Evolutionary conservation across 1,284 basidiomycete species (phyloP).

Genomic region (Schizophyllum amplum): DNA sequence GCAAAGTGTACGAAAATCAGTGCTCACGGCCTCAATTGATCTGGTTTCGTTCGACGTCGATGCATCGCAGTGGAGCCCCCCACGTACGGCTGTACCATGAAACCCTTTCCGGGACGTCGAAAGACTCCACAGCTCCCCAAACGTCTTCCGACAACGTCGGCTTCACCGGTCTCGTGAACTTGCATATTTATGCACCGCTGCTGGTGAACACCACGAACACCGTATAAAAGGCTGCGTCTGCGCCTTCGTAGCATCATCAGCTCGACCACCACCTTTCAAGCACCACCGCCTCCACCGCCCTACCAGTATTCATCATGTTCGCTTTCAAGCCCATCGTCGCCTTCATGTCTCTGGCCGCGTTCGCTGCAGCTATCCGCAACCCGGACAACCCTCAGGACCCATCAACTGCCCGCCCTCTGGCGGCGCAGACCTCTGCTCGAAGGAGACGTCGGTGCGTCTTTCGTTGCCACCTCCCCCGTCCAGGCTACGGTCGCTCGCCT

Average conservation of each 20-base stretch:
- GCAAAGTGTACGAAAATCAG: no score
- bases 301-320: not conserved
- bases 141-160: not conserved
- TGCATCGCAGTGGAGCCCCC: not conserved
- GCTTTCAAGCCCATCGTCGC: not conserved
- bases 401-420: not conserved
- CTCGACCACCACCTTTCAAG: not conserved
- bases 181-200: not conserved
- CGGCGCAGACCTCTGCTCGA: not conserved
- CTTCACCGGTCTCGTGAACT: not conserved
- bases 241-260: not conserved
- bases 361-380: not conserved
- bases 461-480: not conserved
- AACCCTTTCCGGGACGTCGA: not conserved
- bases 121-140: not conserved
- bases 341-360: not conserved
- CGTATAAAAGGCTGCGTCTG: not conserved
- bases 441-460: not conserved
- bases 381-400: not conserved
- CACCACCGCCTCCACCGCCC: not conserved
- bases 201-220: not conserved
- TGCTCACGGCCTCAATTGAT: no score
- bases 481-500: no score
- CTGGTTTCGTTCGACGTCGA: no score
- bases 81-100: not conserved